Percentiles rank a stretch among this genome's conserved stretches.
These are phyloP conservation scores for Piedraia hortae DNA, from an alignment of 2,329 filamentous ascomycete species.

Conservation along the genomic window DNA sequence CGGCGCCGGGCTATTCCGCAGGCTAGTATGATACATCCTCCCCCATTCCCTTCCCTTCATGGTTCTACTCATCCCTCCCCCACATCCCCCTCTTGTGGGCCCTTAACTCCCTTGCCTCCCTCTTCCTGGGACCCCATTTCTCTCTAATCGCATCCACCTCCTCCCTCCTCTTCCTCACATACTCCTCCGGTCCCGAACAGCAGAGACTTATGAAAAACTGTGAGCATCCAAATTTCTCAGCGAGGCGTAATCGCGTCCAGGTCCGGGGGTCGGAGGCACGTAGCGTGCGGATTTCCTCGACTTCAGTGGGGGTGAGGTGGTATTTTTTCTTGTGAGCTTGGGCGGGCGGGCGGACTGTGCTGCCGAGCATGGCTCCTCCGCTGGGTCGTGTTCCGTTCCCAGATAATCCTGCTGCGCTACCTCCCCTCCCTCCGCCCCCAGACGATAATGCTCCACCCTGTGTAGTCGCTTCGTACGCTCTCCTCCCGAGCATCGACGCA, in stretches of 20 bases:
- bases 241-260: conserved; percentile 32
- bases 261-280: conserved; percentile 25
- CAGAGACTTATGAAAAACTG: conserved; percentile 34
- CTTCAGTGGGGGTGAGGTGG: conserved; percentile 27
- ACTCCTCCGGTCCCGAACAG: conserved; percentile 22
- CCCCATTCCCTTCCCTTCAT: not conserved
- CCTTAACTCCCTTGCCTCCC: conserved; percentile 32
- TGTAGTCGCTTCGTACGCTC: too few relatives aligned
- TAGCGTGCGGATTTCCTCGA: conserved; percentile 30
- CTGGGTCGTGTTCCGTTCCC: conserved; percentile 6
- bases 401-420: too few relatives aligned
- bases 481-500: too few relatives aligned
- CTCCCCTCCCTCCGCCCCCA: too few relatives aligned
- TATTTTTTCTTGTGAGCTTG: conserved; percentile 30
- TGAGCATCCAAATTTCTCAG: conserved; percentile 34
- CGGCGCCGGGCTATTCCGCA: too few relatives aligned
- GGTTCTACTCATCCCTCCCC: conserved; percentile 26
- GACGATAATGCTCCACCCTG: too few relatives aligned
- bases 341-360: conserved; percentile 23
- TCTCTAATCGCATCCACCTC: conserved; percentile 26
- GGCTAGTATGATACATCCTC: too few relatives aligned
- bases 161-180: conserved; percentile 16
- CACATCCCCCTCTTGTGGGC: conserved; percentile 30
- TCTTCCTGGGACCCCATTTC: conserved; percentile 32
- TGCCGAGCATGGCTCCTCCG: too few relatives aligned